These are phyloP conservation scores for Grigorovia humatica DNA, from an alignment of 805 yeast genomes.

Conservation along the genomic window DNA sequence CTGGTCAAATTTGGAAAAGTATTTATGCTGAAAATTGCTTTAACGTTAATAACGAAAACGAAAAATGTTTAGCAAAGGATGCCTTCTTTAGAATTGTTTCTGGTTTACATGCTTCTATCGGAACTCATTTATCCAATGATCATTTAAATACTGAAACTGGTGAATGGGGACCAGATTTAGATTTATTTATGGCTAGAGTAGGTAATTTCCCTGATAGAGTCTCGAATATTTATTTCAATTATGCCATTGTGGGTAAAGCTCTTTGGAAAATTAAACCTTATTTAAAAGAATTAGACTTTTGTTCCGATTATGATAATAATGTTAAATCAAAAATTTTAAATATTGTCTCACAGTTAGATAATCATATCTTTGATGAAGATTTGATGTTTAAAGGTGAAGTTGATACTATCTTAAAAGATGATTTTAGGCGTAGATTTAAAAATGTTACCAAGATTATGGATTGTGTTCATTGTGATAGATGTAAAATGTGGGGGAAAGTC, in stretches of 20 bases:
- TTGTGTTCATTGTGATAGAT: constrained; percentile 96
- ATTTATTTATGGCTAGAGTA: constrained; percentile 77
- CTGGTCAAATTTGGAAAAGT: constrained; percentile 85
- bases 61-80: constrained; percentile 73
- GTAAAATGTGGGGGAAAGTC: constrained; percentile 95
- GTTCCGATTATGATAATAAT: constrained; percentile 34
- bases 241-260: constrained; percentile 76
- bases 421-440: constrained; percentile 74
- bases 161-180: constrained; percentile 74
- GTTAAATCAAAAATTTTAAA: constrained; percentile 36
- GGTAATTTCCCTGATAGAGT: constrained; percentile 85
- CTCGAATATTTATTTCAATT: constrained; percentile 83
- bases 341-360: constrained; percentile 29
- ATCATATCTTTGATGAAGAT: constrained; percentile 40
- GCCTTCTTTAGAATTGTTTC: constrained; percentile 78
- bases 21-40: constrained; percentile 90
- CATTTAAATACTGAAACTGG: constrained; percentile 62
- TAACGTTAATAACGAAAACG: constrained; percentile 35
- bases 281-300: constrained; percentile 41
- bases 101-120: constrained; percentile 93
- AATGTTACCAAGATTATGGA: constrained; percentile 93
- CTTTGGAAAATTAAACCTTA: constrained; percentile 55
- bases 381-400: constrained; percentile 38
- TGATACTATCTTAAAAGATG: constrained; percentile 55
- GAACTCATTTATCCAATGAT: constrained; percentile 85